phyloP scores from a whole-genome alignment of 1,139 yeast species.

The Hyphopichia khmerensis region DNA sequence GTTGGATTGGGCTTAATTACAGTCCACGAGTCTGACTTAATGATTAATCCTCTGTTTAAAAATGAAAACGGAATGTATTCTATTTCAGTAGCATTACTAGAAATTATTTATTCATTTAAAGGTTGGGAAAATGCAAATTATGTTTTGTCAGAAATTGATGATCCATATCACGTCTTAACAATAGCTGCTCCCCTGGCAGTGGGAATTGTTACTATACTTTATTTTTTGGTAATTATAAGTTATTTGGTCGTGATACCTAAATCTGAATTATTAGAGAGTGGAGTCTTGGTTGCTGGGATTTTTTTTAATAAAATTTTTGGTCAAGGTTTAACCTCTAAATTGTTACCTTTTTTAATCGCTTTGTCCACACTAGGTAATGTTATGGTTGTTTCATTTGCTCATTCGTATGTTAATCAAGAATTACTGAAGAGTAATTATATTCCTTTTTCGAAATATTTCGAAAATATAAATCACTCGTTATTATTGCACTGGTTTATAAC shows the following conservation, averaged over 20 bases:
- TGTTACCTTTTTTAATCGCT: slow-evolving; percentile 73
- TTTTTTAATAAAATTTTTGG: slow-evolving; percentile 78
- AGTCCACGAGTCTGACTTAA: slow-evolving; percentile 21
- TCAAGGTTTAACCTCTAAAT: slow-evolving; percentile 53
- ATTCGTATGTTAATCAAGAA: slow-evolving; percentile 74
- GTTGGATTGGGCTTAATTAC: slow-evolving; percentile 27
- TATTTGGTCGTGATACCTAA: slow-evolving; percentile 77
- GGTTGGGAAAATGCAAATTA: slow-evolving; percentile 50
- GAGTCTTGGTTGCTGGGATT: slow-evolving; percentile 71
- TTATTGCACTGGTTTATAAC: slow-evolving; percentile 49
- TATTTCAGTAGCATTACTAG: slow-evolving; percentile 40
- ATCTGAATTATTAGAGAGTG: slow-evolving; percentile 57
- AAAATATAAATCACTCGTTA: slow-evolving; percentile 47
- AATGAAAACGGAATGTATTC: slow-evolving; percentile 26
- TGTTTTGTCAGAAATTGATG: slow-evolving; percentile 39
- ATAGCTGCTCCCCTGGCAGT: slow-evolving; percentile 75
- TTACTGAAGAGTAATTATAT: slow-evolving; percentile 70
- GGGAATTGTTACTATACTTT: slow-evolving; percentile 55
- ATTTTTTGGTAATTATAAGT: slow-evolving; percentile 68
- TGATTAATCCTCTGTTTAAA: slow-evolving; percentile 12
- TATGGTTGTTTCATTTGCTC: slow-evolving; percentile 74
- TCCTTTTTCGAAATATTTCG: slow-evolving; percentile 62
- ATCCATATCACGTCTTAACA: slow-evolving; percentile 67
- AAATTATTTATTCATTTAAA: slow-evolving; percentile 40
- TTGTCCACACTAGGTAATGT: slow-evolving; percentile 78